phyloP scores from a whole-genome alignment of 257 asterid species.

The Anisodus tanguticus region DNA sequence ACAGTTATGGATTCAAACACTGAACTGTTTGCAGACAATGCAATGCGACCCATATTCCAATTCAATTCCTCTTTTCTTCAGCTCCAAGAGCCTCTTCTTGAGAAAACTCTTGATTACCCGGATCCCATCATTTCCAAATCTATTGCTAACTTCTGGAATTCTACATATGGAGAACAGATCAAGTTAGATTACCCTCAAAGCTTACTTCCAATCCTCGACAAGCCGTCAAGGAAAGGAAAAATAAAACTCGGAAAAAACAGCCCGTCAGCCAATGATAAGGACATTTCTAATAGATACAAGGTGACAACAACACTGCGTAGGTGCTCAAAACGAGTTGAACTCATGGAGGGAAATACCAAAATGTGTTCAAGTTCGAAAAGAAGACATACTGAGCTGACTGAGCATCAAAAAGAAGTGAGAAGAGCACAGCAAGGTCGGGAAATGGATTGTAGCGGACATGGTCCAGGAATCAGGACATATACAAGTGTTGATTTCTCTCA shows the following conservation, averaged over 20 bases:
- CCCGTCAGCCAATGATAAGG: neutral
- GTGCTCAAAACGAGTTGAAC: slow-evolving; percentile 75
- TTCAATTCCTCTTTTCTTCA: slow-evolving; percentile 64
- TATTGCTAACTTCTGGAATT: slow-evolving; percentile 70
- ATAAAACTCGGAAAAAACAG: slow-evolving; percentile 53
- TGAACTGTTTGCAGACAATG: slow-evolving; percentile 53
- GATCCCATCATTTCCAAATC: slow-evolving; percentile 61
- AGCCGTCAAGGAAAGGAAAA: slow-evolving; percentile 63
- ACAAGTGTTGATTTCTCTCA: slow-evolving; percentile 77
- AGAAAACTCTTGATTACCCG: slow-evolving; percentile 65
- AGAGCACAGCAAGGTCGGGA: slow-evolving; percentile 76
- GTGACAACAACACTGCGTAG: slow-evolving; percentile 48
- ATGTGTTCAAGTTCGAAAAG: slow-evolving; percentile 49
- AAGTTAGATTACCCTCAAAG: slow-evolving; percentile 67
- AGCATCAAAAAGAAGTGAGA: slow-evolving; percentile 82
- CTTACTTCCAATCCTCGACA: slow-evolving; percentile 64
- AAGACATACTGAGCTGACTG: slow-evolving; percentile 62
- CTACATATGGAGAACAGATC: slow-evolving; percentile 60
- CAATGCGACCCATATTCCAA: slow-evolving; percentile 48
- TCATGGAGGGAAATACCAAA: slow-evolving; percentile 32
- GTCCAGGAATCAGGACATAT: slow-evolving; percentile 76
- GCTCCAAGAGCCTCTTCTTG: slow-evolving; percentile 63
- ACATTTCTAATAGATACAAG: slow-evolving; percentile 32
- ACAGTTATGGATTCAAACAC: slow-evolving; percentile 58
- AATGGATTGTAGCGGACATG: slow-evolving; percentile 67